Conservation (phyloP, 129 eudicot species). For the Saussurea involucrata region DNA sequence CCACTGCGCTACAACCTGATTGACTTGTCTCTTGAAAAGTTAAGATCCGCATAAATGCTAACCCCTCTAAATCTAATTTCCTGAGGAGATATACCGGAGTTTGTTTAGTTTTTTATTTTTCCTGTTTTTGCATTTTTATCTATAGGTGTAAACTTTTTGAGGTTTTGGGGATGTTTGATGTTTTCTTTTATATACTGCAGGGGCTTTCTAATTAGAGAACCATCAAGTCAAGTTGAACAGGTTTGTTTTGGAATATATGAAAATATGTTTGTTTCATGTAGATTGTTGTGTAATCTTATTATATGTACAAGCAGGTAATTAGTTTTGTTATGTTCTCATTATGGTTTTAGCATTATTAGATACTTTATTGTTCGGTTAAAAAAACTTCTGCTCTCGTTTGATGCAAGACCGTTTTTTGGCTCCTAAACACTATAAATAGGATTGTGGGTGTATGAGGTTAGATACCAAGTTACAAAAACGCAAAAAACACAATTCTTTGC, state of each 20-base stretch:
- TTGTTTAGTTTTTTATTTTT: too few relatives aligned
- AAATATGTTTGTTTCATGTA: background rate
- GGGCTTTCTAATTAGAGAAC: background rate
- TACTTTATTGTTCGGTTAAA: background rate
- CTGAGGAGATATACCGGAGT: too few relatives aligned
- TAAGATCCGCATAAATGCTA: too few relatives aligned
- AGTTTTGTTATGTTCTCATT: background rate
- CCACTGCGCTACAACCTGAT: too few relatives aligned
- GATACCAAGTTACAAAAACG: too few relatives aligned
- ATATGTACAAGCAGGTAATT: background rate
- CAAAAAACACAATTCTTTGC: too few relatives aligned
- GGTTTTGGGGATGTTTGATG: background rate
- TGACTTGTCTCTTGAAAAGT: too few relatives aligned
- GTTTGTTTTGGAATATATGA: background rate
- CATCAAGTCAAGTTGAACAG: background rate
- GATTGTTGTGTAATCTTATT: conserved; percentile 14
- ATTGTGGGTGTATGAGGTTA: too few relatives aligned
- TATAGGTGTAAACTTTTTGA: background rate
- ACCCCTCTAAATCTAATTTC: too few relatives aligned
- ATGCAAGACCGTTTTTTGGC: too few relatives aligned
- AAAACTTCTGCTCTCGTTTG: background rate
- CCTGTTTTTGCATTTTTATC: background rate
- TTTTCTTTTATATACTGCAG: conserved; percentile 3
- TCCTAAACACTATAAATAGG: too few relatives aligned
- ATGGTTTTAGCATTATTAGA: background rate